Conservation (phyloP, 78 protist genomes). For the slime mould (Dictyostelium discoideum) region DNA sequence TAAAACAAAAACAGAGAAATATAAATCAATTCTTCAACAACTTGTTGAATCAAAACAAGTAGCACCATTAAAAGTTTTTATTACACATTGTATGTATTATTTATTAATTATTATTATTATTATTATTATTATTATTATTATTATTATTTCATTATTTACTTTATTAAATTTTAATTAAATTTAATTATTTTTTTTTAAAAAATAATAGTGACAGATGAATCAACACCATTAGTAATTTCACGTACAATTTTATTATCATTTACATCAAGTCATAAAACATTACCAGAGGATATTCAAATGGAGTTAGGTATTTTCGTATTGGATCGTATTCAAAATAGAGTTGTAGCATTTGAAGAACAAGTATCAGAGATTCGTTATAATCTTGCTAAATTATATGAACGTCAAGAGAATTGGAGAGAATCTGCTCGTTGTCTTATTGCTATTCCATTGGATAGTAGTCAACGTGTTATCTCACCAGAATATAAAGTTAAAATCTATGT, state of each 20-base stretch:
- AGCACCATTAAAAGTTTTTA: constrained; percentile 34
- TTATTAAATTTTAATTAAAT: background rate
- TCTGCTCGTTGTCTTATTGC: constrained; percentile 86
- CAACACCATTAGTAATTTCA: constrained; percentile 85
- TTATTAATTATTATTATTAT: background rate
- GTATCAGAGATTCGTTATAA: constrained; percentile 81
- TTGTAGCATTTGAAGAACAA: constrained; percentile 89
- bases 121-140: background rate
- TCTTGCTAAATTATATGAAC: constrained; percentile 79
- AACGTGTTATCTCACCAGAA: constrained; percentile 83
- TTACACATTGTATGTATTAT: constrained; percentile 58
- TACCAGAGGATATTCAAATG: constrained; percentile 34
- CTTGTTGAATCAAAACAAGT: constrained; percentile 3
- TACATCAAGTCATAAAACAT: background rate
- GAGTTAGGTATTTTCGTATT: constrained; percentile 40
- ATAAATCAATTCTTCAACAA: constrained; percentile 54
- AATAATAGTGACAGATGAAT: constrained; percentile 76
- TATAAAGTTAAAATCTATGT: constrained; percentile 89
- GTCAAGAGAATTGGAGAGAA: constrained; percentile 86
- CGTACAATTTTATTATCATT: constrained; percentile 73
- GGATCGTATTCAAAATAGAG: constrained; percentile 77
- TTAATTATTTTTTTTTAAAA: background rate
- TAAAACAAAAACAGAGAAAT: constrained; percentile 77
- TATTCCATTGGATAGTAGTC: constrained; percentile 90
- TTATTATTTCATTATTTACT: background rate